Base-by-base conservation (phyloP, 2,329 filamentous ascomycete species). In the Fusarium equiseti region DNA sequence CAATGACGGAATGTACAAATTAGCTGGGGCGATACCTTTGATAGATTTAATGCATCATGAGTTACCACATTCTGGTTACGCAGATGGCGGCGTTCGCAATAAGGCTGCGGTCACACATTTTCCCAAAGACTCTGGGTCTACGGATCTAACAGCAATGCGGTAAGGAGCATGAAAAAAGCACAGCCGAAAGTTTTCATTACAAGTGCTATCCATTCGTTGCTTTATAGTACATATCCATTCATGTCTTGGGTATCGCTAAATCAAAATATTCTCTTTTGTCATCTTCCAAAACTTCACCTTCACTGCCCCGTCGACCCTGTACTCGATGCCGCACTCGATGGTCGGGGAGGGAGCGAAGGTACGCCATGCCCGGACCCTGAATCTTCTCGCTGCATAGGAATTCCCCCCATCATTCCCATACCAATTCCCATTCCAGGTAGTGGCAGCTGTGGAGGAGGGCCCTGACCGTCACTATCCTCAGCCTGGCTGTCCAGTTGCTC, bases 271-370 rank as follows among this genome's bases (percentile, higher is more conserved):
- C 57, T 55, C 54, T 20, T 61, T 53, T 58, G 52, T 63, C 42
- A 26, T 59, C 18, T 26, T 42, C 6, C 8, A 51, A 27, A 40
- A 29, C n/a, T 53, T 31, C 35, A 20, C n/a, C 6, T 20, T 77
- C 71, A 81, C 61, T 80, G 75, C 22, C 81, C 81, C 16, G 81
- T 82, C 8, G 82, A 83, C 24, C 81, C 81, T 15, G 82, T 83
- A 73, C 81, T 83, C 12, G 81, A 83, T 15, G 81, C 81, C 8
- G 80, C 80, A 51, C 82, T 83, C 18, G 75, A 69, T 6, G 81
- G 81, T 49, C 81, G 72, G 40, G 79, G 77, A 6, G 80, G 81
- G 20, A 78, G 75, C 42, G 75, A 54, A 3, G 79, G 76, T 29
- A 76, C 62, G 8, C 63, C 64, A 31, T 79, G 75, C 3, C 70